A percentile compares a stretch with the other conserved stretches of the same genome.
Evolutionary conservation across 2,329 filamentous ascomycete species (phyloP).

Genomic region (Aspergillus arachidicola): DNA sequence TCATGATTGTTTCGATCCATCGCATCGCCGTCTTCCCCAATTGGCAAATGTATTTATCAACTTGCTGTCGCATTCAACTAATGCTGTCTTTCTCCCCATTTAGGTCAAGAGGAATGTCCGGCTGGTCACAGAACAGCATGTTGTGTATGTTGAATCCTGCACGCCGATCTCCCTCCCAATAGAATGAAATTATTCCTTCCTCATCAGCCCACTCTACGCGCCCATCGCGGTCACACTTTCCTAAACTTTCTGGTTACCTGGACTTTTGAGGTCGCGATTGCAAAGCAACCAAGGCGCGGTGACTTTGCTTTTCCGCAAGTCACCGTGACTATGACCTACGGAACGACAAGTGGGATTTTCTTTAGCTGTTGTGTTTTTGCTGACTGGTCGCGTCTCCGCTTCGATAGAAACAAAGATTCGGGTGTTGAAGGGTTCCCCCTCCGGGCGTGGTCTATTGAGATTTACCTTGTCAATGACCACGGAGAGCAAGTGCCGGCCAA

Average conservation of each 20-base stretch:
- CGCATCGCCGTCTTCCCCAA: conserved; percentile 8
- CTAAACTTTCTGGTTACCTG: not conserved
- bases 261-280: conserved; percentile 5
- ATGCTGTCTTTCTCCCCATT: conserved; percentile 13
- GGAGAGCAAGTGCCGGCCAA: conserved; percentile 81
- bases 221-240: conserved; percentile 1
- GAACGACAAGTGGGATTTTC: not conserved
- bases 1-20: not conserved
- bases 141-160: conserved; percentile 66
- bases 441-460: conserved; percentile 85
- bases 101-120: conserved; percentile 84
- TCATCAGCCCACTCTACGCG: not conserved
- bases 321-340: not conserved
- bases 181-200: not conserved
- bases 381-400: conserved; percentile 19
- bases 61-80: conserved; percentile 25
- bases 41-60: conserved; percentile 6
- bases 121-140: conserved; percentile 87
- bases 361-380: conserved; percentile 5
- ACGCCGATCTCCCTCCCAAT: not conserved
- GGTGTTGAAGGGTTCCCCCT: conserved; percentile 87
- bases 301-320: not conserved
- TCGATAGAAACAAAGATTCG: conserved; percentile 71
- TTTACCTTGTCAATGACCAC: conserved; percentile 81
- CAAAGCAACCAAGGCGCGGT: not conserved